Percentiles rank a stretch among this genome's conserved stretches.
Evolutionary conservation across 2,329 filamentous ascomycete species (phyloP).

Genomic region (Neofusicoccum parvum): DNA sequence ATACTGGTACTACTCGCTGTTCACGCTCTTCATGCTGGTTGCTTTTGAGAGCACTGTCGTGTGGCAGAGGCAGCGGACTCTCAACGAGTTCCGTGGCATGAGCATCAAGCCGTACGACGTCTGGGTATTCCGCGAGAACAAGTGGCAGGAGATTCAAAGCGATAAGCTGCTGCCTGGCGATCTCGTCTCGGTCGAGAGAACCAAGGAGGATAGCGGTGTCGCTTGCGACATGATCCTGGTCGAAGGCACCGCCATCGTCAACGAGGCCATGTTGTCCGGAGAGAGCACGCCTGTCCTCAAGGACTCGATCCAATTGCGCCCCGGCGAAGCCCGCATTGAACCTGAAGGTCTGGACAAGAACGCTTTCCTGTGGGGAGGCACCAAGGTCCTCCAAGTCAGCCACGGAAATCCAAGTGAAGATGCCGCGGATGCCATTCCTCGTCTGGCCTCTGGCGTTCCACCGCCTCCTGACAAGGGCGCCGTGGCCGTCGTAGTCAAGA

Average conservation of each 20-base stretch:
- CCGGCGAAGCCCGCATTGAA: conserved; percentile 77
- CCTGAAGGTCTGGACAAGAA: conserved; percentile 95
- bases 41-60: conserved; percentile 98
- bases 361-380: conserved; percentile 92
- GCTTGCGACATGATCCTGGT: conserved; percentile 96
- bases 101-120: conserved; percentile 98
- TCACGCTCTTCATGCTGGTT: conserved; percentile 98
- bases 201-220: conserved; percentile 95
- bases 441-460: conserved; percentile 74
- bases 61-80: conserved; percentile 94
- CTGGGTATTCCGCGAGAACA: conserved; percentile 83
- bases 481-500: conserved; percentile 93
- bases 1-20: conserved; percentile 99
- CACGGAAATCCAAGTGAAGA: conserved; percentile 80
- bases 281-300: conserved; percentile 97
- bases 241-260: conserved; percentile 94
- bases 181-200: conserved; percentile 86
- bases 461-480: conserved; percentile 91
- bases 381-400: conserved; percentile 93
- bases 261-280: conserved; percentile 98
- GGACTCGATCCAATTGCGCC: conserved; percentile 90
- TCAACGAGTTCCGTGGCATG: conserved; percentile 98
- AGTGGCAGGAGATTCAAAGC: conserved; percentile 86
- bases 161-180: conserved; percentile 93
- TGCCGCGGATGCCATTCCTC: conserved; percentile 58